Evolutionary conservation across 345 rosid genomes (phyloP).

Genomic region (Clarkia xantiana): DNA sequence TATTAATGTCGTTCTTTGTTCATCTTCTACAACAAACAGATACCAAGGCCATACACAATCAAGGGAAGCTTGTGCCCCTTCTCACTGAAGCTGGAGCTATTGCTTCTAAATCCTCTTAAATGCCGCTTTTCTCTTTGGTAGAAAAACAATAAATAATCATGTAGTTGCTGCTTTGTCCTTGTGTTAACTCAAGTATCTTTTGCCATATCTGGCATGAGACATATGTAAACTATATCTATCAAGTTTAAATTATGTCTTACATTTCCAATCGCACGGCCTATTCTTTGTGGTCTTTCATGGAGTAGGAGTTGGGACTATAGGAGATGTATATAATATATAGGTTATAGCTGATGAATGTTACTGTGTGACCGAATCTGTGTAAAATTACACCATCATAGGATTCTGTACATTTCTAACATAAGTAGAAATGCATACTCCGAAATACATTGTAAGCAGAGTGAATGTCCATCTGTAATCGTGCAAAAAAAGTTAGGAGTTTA

Average conservation of each 20-base stretch:
- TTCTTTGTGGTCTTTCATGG: too few relatives aligned
- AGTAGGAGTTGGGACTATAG: too few relatives aligned
- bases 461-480: slow-evolving; percentile 75
- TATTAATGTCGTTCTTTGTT: not conserved
- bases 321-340: too few relatives aligned
- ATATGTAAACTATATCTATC: not conserved
- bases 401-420: slow-evolving; percentile 39
- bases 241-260: not conserved
- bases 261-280: too few relatives aligned
- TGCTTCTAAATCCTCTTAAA: slow-evolving; percentile 8
- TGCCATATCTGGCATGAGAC: too few relatives aligned
- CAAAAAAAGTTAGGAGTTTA: too few relatives aligned
- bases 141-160: not conserved
- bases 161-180: not conserved
- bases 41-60: slow-evolving; percentile 31
- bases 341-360: too few relatives aligned
- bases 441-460: slow-evolving; percentile 58
- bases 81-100: slow-evolving; percentile 69
- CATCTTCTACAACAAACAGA: slow-evolving; percentile 20
- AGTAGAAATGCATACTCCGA: slow-evolving; percentile 41
- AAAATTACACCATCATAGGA: slow-evolving; percentile 29
- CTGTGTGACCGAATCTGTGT: not conserved
- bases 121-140: not conserved
- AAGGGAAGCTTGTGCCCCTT: slow-evolving; percentile 58
- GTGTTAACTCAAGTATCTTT: not conserved